These are phyloP conservation scores for Atkinsonella hypoxylon DNA, from an alignment of 2,329 filamentous ascomycete species.

Conservation along the genomic window DNA sequence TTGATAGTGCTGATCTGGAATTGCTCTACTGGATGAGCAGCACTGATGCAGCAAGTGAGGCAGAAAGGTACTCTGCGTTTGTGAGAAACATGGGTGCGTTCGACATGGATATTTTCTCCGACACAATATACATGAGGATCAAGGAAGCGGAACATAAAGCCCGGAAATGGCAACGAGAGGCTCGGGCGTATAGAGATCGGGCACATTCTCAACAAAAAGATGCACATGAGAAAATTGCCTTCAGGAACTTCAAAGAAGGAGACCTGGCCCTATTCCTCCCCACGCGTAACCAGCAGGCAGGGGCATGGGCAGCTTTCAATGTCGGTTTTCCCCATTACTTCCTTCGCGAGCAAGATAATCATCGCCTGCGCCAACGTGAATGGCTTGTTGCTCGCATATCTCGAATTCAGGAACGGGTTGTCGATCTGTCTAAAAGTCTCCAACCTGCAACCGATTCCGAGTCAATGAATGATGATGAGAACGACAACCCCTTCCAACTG, in stretches of 20 bases:
- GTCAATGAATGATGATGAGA: constrained; percentile 52
- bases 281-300: constrained; percentile 84
- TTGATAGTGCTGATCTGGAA: constrained; percentile 55
- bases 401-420: constrained; percentile 83
- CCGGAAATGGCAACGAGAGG: constrained; percentile 86
- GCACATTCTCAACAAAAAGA: constrained; percentile 71
- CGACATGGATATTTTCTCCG: constrained; percentile 72
- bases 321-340: constrained; percentile 97
- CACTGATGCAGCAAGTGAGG: constrained; percentile 52
- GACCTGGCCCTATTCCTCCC: constrained; percentile 90
- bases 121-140: constrained; percentile 76
- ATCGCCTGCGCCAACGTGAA: constrained; percentile 61
- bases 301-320: constrained; percentile 97
- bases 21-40: constrained; percentile 75
- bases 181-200: constrained; percentile 76
- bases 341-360: constrained; percentile 79
- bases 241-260: constrained; percentile 89
- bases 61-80: constrained; percentile 62
- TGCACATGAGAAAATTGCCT: constrained; percentile 90
- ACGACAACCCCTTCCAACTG: constrained; percentile 94
- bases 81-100: constrained; percentile 64
- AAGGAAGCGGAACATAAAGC: constrained; percentile 90
- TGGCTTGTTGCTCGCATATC: constrained; percentile 95
- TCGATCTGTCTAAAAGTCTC: constrained; percentile 77
- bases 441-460: constrained; percentile 36